Percentiles rank a stretch among this genome's conserved stretches.
These are phyloP conservation scores for Oryza longistaminata DNA, from an alignment of 176 grass and related monocot genomes.

Conservation along the genomic window DNA sequence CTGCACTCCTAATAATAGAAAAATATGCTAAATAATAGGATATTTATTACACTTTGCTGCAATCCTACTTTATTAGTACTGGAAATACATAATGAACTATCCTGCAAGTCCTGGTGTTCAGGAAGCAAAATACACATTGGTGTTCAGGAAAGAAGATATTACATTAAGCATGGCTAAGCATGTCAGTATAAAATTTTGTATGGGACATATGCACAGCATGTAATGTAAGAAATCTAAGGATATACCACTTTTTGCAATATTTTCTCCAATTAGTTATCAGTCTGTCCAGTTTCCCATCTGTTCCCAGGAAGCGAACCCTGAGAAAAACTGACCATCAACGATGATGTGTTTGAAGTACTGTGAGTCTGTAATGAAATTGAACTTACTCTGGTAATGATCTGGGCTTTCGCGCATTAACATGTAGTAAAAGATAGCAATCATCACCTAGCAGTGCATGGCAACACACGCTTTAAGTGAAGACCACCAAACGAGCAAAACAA, in stretches of 20 bases:
- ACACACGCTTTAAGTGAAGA: not conserved
- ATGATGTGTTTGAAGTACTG: constrained; percentile 3
- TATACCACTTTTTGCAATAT: constrained; percentile 43
- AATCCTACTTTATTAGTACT: not conserved
- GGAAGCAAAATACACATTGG: not conserved
- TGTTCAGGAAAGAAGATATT: not conserved
- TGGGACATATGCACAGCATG: not conserved
- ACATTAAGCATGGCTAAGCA: not conserved
- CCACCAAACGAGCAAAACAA: not conserved
- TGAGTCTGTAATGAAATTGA: not conserved
- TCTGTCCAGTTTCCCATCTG: constrained; percentile 38
- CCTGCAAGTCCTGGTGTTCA: not conserved
- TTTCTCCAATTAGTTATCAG: constrained; percentile 48
- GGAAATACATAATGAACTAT: not conserved
- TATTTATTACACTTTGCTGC: not conserved
- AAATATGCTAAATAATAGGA: not conserved
- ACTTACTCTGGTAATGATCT: constrained; percentile 55
- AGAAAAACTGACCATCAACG: constrained; percentile 4
- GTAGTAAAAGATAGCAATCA: constrained; percentile 42
- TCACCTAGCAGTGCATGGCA: constrained; percentile 11
- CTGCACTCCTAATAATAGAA: constrained; percentile 29
- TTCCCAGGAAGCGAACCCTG: constrained; percentile 47
- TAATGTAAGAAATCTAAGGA: not conserved
- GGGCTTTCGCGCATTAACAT: constrained; percentile 39
- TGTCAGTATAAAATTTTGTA: not conserved